Percentiles rank a stretch among this genome's conserved stretches.
phyloP scores from a whole-genome alignment of 306 rosid species.

The Medicago lupulina region DNA sequence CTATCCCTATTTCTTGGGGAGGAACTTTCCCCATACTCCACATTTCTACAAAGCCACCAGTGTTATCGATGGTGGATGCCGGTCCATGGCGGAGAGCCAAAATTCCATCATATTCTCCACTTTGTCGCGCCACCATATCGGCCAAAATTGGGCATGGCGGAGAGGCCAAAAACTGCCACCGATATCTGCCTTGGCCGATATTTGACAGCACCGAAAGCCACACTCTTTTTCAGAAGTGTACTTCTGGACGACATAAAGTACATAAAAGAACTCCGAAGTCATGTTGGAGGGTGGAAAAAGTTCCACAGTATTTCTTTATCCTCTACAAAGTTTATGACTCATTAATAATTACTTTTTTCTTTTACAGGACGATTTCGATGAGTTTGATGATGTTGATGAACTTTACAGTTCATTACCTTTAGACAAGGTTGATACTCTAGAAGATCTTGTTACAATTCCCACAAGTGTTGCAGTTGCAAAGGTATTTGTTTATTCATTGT shows the following conservation, averaged over 20 bases:
- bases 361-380: constrained; percentile 87
- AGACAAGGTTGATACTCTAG: constrained; percentile 93
- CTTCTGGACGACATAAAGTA: neutral
- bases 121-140: too few relatives aligned
- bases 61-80: too few relatives aligned
- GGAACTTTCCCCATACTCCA: neutral
- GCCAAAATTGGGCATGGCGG: too few relatives aligned
- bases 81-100: too few relatives aligned
- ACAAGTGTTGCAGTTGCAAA: constrained; percentile 79
- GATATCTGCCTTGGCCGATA: too few relatives aligned
- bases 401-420: constrained; percentile 81
- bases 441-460: constrained; percentile 85
- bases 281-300: constrained; percentile 6
- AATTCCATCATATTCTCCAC: too few relatives aligned
- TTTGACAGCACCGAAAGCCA: too few relatives aligned
- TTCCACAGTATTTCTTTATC: neutral
- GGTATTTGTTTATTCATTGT: constrained; percentile 51
- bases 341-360: constrained; percentile 13
- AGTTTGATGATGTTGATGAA: constrained; percentile 87
- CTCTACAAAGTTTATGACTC: constrained; percentile 3
- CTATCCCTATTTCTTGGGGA: neutral
- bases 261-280: neutral
- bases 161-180: too few relatives aligned
- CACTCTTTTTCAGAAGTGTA: neutral
- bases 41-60: neutral